These are phyloP conservation scores for Fraxinus dipetala DNA, from an alignment of 305 asterid species.

Conservation along the genomic window DNA sequence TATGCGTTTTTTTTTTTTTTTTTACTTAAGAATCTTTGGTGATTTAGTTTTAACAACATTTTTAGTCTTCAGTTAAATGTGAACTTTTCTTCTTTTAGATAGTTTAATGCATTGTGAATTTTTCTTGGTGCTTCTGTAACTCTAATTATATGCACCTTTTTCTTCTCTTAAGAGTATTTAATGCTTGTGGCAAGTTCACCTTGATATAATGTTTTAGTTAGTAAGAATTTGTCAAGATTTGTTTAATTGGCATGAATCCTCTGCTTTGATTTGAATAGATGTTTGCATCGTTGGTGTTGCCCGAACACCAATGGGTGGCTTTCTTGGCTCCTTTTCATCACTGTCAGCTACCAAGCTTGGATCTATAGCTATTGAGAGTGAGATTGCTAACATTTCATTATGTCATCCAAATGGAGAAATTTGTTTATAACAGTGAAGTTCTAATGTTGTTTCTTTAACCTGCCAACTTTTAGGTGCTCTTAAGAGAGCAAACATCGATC, in stretches of 20 bases:
- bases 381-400: constrained; percentile 25
- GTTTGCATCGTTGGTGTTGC: constrained; percentile 96
- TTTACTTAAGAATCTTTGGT: neutral
- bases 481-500: constrained; percentile 79
- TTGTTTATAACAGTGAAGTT: neutral
- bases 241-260: constrained; percentile 14
- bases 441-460: constrained; percentile 9
- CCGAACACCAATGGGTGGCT: constrained; percentile 94
- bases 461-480: constrained; percentile 67
- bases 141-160: constrained; percentile 7
- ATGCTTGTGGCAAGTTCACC: neutral
- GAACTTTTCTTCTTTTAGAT: neutral
- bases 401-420: constrained; percentile 6
- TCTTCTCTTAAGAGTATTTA: neutral
- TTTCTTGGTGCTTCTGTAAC: neutral
- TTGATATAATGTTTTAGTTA: neutral
- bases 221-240: neutral
- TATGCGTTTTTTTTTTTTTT: neutral
- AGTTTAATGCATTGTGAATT: neutral
- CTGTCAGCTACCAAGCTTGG: constrained; percentile 95
- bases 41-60: neutral
- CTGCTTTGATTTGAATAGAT: constrained; percentile 47
- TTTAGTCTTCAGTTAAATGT: neutral
- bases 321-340: constrained; percentile 89
- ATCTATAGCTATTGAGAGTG: constrained; percentile 83